Percentiles rank a stretch among this genome's conserved stretches.
Conservation (phyloP, 2,329 filamentous ascomycete genomes). For the Ophiostoma angusticollis region DNA sequence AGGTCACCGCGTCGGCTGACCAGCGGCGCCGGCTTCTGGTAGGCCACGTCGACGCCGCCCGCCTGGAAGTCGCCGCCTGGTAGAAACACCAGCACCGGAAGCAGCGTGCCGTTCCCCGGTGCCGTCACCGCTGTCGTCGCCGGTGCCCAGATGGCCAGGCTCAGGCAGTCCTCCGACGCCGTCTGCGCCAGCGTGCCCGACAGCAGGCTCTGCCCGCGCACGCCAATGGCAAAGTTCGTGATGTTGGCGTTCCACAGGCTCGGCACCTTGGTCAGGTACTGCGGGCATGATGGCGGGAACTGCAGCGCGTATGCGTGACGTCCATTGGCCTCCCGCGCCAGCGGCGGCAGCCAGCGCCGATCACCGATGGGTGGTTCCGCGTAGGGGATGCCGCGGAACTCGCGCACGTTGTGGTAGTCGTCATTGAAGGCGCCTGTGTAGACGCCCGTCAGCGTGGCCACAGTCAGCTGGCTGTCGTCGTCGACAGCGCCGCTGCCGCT, state of each 20-base stretch:
- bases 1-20: constrained; percentile 6
- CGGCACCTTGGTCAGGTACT: constrained; percentile 16
- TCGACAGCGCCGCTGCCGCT: too few relatives aligned
- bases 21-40: constrained; percentile 12
- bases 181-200: constrained; percentile 16
- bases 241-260: constrained; percentile 19
- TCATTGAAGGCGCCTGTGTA: constrained; percentile 23
- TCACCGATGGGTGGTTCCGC: constrained; percentile 18
- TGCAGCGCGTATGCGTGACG: constrained; percentile 12
- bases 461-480: constrained; percentile 14
- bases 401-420: constrained; percentile 21
- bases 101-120: not conserved
- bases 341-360: constrained; percentile 15
- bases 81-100: constrained; percentile 11
- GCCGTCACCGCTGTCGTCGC: not conserved
- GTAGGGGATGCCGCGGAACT: constrained; percentile 27
- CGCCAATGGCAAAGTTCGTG: constrained; percentile 20
- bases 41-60: constrained; percentile 10
- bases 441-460: constrained; percentile 20
- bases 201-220: constrained; percentile 20
- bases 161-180: constrained; percentile 15
- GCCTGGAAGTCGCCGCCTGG: constrained; percentile 20
- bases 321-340: constrained; percentile 12
- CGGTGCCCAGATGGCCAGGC: constrained; percentile 10
- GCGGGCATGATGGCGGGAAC: constrained; percentile 17